Percentiles rank a stretch among this genome's conserved stretches.
Conservation (phyloP, 805 yeast genomes). For the Ogataea paraovalis region DNA sequence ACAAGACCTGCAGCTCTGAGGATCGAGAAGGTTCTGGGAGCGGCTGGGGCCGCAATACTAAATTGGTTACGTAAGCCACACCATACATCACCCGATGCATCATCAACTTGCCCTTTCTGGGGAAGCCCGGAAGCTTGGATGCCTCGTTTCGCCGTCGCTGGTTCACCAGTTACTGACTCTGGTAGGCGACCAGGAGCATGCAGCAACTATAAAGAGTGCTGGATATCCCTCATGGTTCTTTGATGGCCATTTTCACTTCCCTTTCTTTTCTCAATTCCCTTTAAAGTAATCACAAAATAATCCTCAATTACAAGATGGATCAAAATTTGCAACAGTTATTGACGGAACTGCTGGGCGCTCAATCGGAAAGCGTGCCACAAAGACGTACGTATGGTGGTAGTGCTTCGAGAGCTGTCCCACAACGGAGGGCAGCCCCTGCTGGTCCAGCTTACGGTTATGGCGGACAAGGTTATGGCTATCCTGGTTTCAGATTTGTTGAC, state of each 20-base stretch:
- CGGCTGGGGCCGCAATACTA: too few species aligned
- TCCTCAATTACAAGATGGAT: slow-evolving; percentile 10
- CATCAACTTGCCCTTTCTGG: background rate
- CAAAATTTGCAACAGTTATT: slow-evolving; percentile 17
- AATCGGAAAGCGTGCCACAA: background rate
- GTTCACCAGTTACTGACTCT: too few species aligned
- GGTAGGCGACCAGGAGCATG: too few species aligned
- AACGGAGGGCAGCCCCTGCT: too few species aligned
- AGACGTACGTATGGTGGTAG: background rate
- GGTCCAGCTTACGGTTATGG: too few species aligned
- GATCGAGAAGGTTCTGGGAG: background rate
- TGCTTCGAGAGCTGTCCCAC: background rate
- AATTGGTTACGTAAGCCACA: too few species aligned
- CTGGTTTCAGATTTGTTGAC: too few species aligned
- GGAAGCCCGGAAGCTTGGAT: background rate
- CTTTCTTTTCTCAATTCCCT: too few species aligned
- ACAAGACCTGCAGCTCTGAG: background rate
- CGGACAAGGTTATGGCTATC: too few species aligned
- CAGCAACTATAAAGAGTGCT: background rate
- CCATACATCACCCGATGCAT: background rate
- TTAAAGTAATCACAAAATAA: too few species aligned
- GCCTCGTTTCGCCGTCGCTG: too few species aligned
- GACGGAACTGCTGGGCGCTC: slow-evolving; percentile 14
- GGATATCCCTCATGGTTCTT: background rate
- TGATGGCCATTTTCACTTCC: too few species aligned